These are phyloP conservation scores for Botrytis cinerea DNA, from an alignment of 2,329 filamentous ascomycete species.

Conservation along the genomic window DNA sequence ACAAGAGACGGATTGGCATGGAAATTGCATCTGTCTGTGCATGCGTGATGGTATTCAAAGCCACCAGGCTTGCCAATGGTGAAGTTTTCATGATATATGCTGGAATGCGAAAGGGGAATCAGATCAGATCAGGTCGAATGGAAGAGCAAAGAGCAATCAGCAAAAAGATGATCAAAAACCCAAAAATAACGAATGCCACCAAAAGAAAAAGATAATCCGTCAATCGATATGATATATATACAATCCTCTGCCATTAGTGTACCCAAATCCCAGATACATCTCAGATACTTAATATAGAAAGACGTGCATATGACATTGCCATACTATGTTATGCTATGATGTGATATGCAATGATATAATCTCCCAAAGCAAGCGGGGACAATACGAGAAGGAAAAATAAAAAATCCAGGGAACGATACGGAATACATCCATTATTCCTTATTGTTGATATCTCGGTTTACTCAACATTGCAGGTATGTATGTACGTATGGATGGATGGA, in stretches of 20 bases:
- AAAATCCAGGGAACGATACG: neutral
- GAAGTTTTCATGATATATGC: neutral
- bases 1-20: constrained; percentile 7
- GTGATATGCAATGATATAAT: neutral
- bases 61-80: neutral
- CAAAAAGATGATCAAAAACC: neutral
- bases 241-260: neutral
- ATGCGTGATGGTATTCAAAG: neutral
- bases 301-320: neutral
- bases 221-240: neutral
- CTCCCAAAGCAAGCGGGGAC: neutral
- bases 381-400: neutral
- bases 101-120: neutral
- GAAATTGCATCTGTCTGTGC: neutral
- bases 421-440: neutral
- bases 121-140: too few relatives aligned
- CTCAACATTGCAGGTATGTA: neutral
- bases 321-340: neutral
- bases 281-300: neutral
- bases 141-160: too few relatives aligned
- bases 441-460: neutral
- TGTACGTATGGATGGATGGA: neutral
- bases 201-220: neutral
- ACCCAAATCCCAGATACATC: neutral
- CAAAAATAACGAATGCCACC: neutral